phyloP scores from a whole-genome alignment of 2,329 filamentous ascomycete species.

The Aspergillus chevalieri region DNA sequence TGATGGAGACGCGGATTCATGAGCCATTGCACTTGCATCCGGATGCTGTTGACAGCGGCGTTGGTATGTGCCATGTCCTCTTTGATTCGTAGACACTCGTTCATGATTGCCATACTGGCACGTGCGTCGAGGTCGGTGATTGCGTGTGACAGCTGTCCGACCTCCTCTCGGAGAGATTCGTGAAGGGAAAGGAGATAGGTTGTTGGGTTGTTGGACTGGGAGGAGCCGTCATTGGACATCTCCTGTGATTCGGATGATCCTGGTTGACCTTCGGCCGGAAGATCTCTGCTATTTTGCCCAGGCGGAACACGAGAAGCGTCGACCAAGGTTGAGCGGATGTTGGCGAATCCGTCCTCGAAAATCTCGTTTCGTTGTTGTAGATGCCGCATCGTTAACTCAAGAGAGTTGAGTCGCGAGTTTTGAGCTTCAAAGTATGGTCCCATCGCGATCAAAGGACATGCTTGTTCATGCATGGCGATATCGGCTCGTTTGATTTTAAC shows the following conservation, averaged over 20 bases:
- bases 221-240: constrained; percentile 8
- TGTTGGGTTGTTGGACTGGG: constrained; percentile 36
- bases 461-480: constrained; percentile 39
- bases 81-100: constrained; percentile 55
- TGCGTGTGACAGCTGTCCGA: constrained; percentile 49
- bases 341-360: constrained; percentile 41
- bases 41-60: constrained; percentile 53
- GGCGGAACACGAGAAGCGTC: constrained; percentile 23
- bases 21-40: constrained; percentile 59
- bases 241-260: constrained; percentile 11
- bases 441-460: constrained; percentile 47
- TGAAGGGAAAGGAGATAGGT: constrained; percentile 57
- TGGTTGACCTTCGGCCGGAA: constrained; percentile 9
- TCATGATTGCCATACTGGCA: constrained; percentile 57
- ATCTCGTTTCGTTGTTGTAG: constrained; percentile 43
- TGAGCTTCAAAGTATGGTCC: constrained; percentile 41
- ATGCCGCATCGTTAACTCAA: constrained; percentile 41
- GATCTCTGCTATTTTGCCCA: constrained; percentile 7
- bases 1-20: constrained; percentile 52
- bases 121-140: constrained; percentile 56
- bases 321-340: constrained; percentile 32
- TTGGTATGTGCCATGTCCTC: constrained; percentile 59
- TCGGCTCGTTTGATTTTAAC: constrained; percentile 32
- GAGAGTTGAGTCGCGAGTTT: constrained; percentile 36
- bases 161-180: constrained; percentile 55